Conservation (phyloP, 495 filamentous ascomycete genomes). For the Clavariopsis aquatica region DNA sequence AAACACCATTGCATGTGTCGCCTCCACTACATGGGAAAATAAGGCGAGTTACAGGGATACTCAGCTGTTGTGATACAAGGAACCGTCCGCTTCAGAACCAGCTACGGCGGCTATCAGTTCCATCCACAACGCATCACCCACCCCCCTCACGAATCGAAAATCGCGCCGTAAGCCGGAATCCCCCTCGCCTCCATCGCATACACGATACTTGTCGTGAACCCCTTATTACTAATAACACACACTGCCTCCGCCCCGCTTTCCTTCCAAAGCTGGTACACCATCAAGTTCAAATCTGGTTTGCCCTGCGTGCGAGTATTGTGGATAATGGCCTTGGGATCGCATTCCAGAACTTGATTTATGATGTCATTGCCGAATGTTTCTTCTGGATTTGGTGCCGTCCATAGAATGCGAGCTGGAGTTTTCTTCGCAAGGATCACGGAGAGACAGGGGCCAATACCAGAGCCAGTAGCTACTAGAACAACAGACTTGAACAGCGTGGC, state of each 20-base stretch:
- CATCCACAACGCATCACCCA: no score
- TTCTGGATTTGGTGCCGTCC: slow-evolving; percentile 58
- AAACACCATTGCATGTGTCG: no score
- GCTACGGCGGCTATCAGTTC: no score
- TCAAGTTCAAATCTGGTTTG: slow-evolving; percentile 56
- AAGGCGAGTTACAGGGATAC: no score
- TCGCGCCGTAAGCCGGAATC: slow-evolving; percentile 72
- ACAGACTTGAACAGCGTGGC: slow-evolving; percentile 34
- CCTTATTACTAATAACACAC: slow-evolving; percentile 75
- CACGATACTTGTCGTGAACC: slow-evolving; percentile 68
- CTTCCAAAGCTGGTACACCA: slow-evolving; percentile 58
- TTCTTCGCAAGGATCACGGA: slow-evolving; percentile 26
- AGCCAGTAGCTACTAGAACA: slow-evolving; percentile 39
- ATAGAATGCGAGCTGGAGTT: slow-evolving; percentile 56
- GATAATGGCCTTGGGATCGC: slow-evolving; percentile 58
- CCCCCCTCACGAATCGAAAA: slow-evolving; percentile 70
- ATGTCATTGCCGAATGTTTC: slow-evolving; percentile 58
- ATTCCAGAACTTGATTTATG: slow-evolving; percentile 51
- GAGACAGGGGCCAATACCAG: slow-evolving; percentile 44
- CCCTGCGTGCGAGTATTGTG: slow-evolving; percentile 56
- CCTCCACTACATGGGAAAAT: no score
- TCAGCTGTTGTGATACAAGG: no score
- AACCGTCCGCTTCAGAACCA: no score
- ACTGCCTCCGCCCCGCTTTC: slow-evolving; percentile 70
- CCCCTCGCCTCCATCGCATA: slow-evolving; percentile 71